phyloP scores from a whole-genome alignment of 768 basidiomycete genomes.

The Psilocybe cubensis region DNA sequence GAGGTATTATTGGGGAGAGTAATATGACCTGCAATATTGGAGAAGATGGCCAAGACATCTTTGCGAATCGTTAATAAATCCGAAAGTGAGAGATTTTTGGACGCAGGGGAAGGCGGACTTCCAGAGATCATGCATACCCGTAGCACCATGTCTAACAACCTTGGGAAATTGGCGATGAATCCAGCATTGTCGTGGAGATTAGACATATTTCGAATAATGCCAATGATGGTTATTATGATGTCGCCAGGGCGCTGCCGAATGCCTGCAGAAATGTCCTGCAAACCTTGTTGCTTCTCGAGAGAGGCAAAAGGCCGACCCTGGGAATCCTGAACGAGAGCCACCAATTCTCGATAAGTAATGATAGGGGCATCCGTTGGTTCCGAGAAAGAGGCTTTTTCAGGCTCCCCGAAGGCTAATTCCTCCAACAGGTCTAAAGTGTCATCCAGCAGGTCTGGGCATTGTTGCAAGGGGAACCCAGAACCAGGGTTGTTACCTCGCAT shows the following conservation, averaged over 20 bases:
- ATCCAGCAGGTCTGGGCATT: conserved; percentile 81
- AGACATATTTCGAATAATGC: conserved; percentile 89
- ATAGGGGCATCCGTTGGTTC: conserved; percentile 38
- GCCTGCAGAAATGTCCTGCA: conserved; percentile 51
- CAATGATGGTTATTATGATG: conserved; percentile 68
- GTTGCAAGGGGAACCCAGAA: conserved; percentile 74
- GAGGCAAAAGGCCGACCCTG: conserved; percentile 64
- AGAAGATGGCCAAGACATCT: conserved; percentile 74
- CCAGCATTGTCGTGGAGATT: conserved; percentile 69
- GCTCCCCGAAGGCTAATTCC: conserved; percentile 71
- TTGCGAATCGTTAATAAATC: conserved; percentile 78
- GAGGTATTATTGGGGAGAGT: conserved; percentile 47
- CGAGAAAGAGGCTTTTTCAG: conserved; percentile 33
- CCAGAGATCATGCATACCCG: conserved; percentile 57
- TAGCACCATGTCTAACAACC: conserved; percentile 67
- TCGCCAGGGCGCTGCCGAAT: conserved; percentile 72
- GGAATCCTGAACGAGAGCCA: conserved; percentile 59
- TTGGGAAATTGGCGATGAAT: conserved; percentile 66
- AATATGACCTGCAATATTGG: conserved; percentile 59
- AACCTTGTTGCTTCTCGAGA: conserved; percentile 50
- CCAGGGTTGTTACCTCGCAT: conserved; percentile 69
- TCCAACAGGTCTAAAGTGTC: conserved; percentile 88
- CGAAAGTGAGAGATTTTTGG: conserved; percentile 64
- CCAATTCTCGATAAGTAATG: conserved; percentile 68
- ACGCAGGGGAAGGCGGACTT: conserved; percentile 45